Evolutionary conservation across 2,329 filamentous ascomycete genomes (phyloP).

Genomic region (Sordariomycetes sp.): DNA sequence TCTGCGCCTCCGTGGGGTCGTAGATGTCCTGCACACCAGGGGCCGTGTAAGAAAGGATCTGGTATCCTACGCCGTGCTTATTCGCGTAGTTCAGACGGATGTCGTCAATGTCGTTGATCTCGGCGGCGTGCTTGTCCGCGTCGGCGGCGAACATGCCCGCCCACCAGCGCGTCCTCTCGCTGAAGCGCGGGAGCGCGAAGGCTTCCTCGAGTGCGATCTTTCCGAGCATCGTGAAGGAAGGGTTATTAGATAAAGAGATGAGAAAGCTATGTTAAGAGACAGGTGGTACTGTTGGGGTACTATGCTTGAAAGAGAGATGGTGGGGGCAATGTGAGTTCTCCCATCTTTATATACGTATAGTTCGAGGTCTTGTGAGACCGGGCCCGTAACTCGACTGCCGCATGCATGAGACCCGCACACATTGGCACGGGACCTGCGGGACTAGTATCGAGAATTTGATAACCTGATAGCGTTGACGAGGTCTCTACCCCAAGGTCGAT

Average conservation of each 20-base stretch:
- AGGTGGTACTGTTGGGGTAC: background rate
- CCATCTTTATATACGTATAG: too few relatives aligned
- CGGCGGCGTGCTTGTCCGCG: constrained; percentile 39
- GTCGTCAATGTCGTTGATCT: constrained; percentile 31
- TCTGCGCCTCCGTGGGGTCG: constrained; percentile 25
- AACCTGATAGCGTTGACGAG: too few relatives aligned
- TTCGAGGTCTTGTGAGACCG: too few relatives aligned
- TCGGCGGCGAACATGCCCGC: constrained; percentile 45
- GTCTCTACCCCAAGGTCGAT: too few relatives aligned
- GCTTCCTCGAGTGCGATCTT: constrained; percentile 51
- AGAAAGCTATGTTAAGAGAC: too few relatives aligned
- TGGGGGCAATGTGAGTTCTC: too few relatives aligned
- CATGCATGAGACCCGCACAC: too few relatives aligned
- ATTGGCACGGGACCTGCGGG: too few relatives aligned
- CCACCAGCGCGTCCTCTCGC: constrained; percentile 48
- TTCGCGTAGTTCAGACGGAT: constrained; percentile 28
- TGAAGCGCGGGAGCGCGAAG: constrained; percentile 43
- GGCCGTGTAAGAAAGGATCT: constrained; percentile 32
- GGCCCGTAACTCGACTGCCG: too few relatives aligned
- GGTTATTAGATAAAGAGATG: too few relatives aligned
- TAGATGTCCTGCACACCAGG: constrained; percentile 32
- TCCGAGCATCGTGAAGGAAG: constrained; percentile 35
- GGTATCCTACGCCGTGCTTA: constrained; percentile 32
- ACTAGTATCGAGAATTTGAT: too few relatives aligned
- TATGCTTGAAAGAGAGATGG: background rate